Evolutionary conservation across 2,329 filamentous ascomycete genomes (phyloP).

Genomic region (Ophiostoma sp.): DNA sequence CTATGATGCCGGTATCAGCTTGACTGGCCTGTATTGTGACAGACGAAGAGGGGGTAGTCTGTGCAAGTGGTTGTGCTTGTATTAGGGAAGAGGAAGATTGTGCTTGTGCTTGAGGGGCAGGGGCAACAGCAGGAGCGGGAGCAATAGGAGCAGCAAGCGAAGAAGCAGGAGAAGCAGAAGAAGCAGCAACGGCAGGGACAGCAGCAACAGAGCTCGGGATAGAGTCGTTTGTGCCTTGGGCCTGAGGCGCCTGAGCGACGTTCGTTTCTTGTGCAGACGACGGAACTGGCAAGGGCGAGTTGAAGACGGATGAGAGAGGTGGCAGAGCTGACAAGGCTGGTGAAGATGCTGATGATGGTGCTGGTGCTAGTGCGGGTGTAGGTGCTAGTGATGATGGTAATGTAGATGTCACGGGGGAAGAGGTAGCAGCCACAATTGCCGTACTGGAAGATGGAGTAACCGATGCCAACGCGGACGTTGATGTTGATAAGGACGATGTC

Average conservation of each 20-base stretch:
- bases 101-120: conserved; percentile 19
- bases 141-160: background rate
- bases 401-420: background rate
- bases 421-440: background rate
- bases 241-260: background rate
- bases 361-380: background rate
- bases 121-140: conserved; percentile 19
- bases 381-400: background rate
- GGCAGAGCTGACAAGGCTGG: background rate
- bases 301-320: background rate
- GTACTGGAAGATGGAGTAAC: conserved; percentile 16
- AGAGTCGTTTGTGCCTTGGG: background rate
- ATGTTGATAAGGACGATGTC: conserved; percentile 20
- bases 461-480: conserved; percentile 24
- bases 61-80: conserved; percentile 22
- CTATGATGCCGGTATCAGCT: conserved; percentile 35
- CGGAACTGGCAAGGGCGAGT: background rate
- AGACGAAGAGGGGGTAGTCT: conserved; percentile 16
- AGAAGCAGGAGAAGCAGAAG: background rate
- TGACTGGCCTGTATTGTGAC: conserved; percentile 32
- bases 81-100: background rate
- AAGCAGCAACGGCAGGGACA: background rate
- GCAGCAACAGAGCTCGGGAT: background rate
- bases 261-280: background rate
- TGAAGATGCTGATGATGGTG: background rate